Conservation (phyloP, 2,329 filamentous ascomycete genomes). For the Gaeumannomyces tritici region DNA sequence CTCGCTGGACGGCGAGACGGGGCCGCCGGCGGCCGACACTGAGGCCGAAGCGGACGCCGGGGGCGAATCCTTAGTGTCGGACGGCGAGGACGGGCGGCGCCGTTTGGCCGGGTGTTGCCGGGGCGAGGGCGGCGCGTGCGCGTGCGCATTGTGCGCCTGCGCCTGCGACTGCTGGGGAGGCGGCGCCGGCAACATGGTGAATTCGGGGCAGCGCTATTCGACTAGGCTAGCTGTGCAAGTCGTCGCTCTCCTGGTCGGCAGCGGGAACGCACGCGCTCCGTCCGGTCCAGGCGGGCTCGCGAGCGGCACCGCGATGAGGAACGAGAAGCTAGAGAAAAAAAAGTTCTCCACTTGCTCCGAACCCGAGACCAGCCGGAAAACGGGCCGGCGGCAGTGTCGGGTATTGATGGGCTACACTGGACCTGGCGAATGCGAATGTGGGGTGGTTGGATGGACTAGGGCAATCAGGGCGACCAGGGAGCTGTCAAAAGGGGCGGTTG, state of each 20-base stretch:
- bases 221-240: background rate
- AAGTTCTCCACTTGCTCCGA: background rate
- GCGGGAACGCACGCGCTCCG: background rate
- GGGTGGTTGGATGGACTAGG: background rate
- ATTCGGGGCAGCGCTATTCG: background rate
- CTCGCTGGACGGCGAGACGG: slow-evolving; percentile 23
- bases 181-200: background rate
- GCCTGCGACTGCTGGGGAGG: background rate
- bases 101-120: slow-evolving; percentile 46
- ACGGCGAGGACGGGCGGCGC: slow-evolving; percentile 41
- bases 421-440: background rate
- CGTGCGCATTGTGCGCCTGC: slow-evolving; percentile 28
- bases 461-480: background rate
- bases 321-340: background rate
- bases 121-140: slow-evolving; percentile 37
- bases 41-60: slow-evolving; percentile 23
- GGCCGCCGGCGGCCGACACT: slow-evolving; percentile 15
- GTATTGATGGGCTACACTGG: background rate
- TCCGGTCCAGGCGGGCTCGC: background rate
- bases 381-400: background rate
- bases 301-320: background rate
- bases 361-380: background rate
- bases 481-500: background rate
- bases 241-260: background rate
- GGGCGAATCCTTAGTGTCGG: slow-evolving; percentile 30